Percentiles rank a stretch among this genome's conserved stretches.
Evolutionary conservation across 139 green algal species (phyloP).

Genomic region (Coelastrella sp.): DNA sequence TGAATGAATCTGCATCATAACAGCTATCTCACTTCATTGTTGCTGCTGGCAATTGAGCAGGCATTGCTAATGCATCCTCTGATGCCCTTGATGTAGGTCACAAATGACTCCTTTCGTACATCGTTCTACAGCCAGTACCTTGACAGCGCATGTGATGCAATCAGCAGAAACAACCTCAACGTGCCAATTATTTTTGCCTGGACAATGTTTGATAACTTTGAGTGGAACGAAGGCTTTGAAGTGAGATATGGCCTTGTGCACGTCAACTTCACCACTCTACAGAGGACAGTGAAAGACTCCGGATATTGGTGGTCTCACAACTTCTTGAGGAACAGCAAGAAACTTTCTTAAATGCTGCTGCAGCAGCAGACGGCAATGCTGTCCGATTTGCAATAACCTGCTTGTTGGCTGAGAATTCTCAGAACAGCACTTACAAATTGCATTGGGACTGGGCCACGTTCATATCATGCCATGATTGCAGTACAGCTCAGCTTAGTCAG

Average conservation of each 20-base stretch:
- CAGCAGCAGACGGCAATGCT: no score
- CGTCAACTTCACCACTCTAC: constrained; percentile 16
- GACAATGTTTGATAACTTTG: constrained; percentile 30
- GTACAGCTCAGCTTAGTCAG: no score
- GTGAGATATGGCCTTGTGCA: constrained; percentile 39
- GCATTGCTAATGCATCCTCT: neutral
- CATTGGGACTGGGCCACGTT: no score
- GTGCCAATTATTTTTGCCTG: constrained; percentile 36
- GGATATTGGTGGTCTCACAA: constrained; percentile 28
- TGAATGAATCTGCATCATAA: neutral
- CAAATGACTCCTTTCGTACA: constrained; percentile 18
- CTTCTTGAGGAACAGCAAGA: constrained; percentile 34
- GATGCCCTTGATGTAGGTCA: neutral
- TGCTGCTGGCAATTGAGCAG: neutral
- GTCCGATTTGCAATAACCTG: no score
- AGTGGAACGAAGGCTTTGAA: constrained; percentile 23
- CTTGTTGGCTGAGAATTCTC: no score
- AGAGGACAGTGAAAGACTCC: constrained; percentile 25
- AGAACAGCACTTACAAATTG: no score
- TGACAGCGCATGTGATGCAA: constrained; percentile 18
- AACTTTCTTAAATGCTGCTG: neutral
- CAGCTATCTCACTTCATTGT: neutral
- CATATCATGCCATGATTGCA: no score
- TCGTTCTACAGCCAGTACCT: constrained; percentile 25
- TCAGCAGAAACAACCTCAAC: constrained; percentile 18